These are phyloP conservation scores for Saccharomyces hybrid DNA, from an alignment of 1,139 yeast species.

Conservation along the genomic window DNA sequence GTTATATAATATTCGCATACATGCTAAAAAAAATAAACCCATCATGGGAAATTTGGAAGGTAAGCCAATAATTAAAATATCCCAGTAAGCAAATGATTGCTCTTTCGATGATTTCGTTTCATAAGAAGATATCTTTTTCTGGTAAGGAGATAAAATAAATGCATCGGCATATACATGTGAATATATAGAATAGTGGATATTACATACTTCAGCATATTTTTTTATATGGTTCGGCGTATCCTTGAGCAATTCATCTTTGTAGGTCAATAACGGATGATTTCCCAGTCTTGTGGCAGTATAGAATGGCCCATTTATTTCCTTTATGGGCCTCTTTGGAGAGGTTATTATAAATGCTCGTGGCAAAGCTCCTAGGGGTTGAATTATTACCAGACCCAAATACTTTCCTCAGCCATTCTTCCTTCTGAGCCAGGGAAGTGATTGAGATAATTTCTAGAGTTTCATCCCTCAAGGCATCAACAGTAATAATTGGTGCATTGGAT, in stretches of 20 bases:
- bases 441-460: constrained; percentile 79
- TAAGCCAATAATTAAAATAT: no score
- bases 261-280: constrained; percentile 63
- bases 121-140: no score
- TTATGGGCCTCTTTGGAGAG: constrained; percentile 63
- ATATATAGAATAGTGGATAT: not conserved
- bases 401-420: constrained; percentile 84
- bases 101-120: no score
- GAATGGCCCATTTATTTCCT: constrained; percentile 65
- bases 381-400: constrained; percentile 61
- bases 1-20: not conserved
- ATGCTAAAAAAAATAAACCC: no score
- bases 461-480: constrained; percentile 68
- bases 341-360: constrained; percentile 61
- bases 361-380: constrained; percentile 68
- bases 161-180: no score
- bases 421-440: constrained; percentile 63
- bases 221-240: not conserved
- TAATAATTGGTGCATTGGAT: constrained; percentile 59
- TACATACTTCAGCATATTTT: not conserved
- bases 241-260: constrained; percentile 37
- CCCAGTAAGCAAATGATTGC: no score
- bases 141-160: no score
- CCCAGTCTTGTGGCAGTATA: constrained; percentile 67
- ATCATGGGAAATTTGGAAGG: no score